Evolutionary conservation across 257 asterid species (phyloP).

Genomic region (Capsicum pubescens): DNA sequence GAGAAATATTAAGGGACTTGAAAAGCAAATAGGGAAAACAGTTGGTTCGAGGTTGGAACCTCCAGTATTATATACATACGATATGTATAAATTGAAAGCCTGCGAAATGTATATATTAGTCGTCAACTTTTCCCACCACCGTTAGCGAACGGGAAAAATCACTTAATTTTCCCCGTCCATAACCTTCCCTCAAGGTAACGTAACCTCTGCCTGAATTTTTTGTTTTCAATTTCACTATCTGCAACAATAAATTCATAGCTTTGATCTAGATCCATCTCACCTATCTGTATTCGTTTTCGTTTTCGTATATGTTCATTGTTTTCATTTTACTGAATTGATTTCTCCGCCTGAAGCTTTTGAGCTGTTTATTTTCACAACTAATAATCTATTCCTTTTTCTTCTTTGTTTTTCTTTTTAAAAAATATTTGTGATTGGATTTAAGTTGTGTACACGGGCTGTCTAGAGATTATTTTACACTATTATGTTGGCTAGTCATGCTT

Average conservation of each 20-base stretch:
- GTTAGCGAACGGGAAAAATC: background rate
- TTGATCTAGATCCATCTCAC: conserved; percentile 25
- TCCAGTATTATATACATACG: background rate
- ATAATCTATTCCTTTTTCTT: background rate
- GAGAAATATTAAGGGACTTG: background rate
- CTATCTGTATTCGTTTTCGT: background rate
- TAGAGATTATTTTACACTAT: background rate
- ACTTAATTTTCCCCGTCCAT: background rate
- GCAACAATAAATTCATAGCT: background rate
- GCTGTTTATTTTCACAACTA: background rate
- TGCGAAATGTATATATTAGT: background rate
- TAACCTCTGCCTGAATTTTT: background rate
- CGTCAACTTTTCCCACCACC: background rate
- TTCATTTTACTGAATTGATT: background rate
- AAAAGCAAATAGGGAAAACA: background rate
- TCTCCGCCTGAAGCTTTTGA: background rate
- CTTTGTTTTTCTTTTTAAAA: no score
- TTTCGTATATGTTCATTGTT: background rate
- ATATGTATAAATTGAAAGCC: background rate
- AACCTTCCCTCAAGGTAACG: background rate
- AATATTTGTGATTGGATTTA: conserved; percentile 3
- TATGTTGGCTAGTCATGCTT: background rate
- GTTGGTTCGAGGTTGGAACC: background rate
- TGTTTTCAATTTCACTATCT: background rate
- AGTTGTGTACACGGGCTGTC: background rate